Evolutionary conservation across 805 yeast genomes (phyloP).

Genomic region (Barnettozyma sp.): DNA sequence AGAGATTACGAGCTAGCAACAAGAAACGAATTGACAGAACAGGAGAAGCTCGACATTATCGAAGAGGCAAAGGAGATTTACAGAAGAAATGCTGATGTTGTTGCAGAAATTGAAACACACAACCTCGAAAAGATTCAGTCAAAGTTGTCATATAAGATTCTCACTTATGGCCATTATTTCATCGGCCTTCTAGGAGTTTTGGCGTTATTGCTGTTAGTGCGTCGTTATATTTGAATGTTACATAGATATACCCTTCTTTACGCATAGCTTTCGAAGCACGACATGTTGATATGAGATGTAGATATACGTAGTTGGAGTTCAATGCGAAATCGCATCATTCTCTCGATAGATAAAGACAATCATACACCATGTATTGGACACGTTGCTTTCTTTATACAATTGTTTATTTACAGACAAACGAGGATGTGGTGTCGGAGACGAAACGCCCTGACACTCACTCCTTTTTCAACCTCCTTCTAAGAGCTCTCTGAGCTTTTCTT

Average conservation of each 20-base stretch:
- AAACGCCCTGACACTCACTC: slow-evolving; percentile 18
- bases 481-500: slow-evolving; percentile 85
- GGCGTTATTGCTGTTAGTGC: slow-evolving; percentile 29
- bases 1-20: slow-evolving; percentile 74
- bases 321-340: too few species aligned
- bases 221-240: slow-evolving; percentile 22
- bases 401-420: too few species aligned
- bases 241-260: background rate
- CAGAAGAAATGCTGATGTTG: slow-evolving; percentile 50
- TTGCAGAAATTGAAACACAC: slow-evolving; percentile 60
- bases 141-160: slow-evolving; percentile 46
- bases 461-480: slow-evolving; percentile 49
- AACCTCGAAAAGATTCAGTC: slow-evolving; percentile 52
- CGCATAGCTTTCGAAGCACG: too few species aligned
- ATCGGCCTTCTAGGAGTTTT: slow-evolving; percentile 30
- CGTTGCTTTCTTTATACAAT: too few species aligned
- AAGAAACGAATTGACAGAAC: slow-evolving; percentile 60
- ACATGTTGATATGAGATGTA: too few species aligned
- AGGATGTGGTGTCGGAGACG: too few species aligned
- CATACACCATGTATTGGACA: too few species aligned
- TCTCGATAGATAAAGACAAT: too few species aligned
- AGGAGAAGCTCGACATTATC: slow-evolving; percentile 62
- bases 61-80: slow-evolving; percentile 63
- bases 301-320: too few species aligned
- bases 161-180: slow-evolving; percentile 46